phyloP scores from a whole-genome alignment of 192 early-diverging fungal species.

The Coemansia sp. region DNA sequence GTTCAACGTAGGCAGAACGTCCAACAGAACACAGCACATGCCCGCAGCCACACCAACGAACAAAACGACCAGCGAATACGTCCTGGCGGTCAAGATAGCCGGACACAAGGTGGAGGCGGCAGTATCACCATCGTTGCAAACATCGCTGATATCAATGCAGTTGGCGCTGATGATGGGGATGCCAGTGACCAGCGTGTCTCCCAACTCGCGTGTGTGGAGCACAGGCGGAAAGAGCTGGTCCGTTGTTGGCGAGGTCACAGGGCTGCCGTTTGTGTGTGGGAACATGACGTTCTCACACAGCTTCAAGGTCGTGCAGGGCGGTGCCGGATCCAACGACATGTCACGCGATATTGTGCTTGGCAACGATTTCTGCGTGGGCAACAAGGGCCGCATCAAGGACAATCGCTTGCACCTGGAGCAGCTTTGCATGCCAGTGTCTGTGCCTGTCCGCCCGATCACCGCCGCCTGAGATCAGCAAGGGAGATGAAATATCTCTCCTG shows the following conservation, averaged over 20 bases:
- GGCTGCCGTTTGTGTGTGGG: conserved; percentile 51
- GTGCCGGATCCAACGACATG: conserved; percentile 34
- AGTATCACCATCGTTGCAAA: conserved; percentile 36
- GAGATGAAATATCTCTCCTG: too few species aligned
- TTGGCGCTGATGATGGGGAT: conserved; percentile 37
- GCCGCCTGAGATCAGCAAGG: neutral
- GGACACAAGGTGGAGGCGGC: conserved; percentile 38
- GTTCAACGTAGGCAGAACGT: neutral
- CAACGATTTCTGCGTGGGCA: conserved; percentile 52
- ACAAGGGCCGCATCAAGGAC: conserved; percentile 53
- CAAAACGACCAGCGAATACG: conserved; percentile 19
- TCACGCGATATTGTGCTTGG: conserved; percentile 41
- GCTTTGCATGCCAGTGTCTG: conserved; percentile 43
- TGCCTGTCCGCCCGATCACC: conserved; percentile 45
- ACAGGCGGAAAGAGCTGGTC: conserved; percentile 44
- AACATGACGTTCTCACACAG: conserved; percentile 50
- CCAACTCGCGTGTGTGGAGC: conserved; percentile 42
- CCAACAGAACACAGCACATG: conserved; percentile 14
- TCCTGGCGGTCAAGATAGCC: conserved; percentile 23
- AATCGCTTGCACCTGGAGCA: conserved; percentile 46
- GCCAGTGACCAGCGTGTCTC: conserved; percentile 13
- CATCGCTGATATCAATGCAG: conserved; percentile 48
- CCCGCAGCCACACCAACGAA: conserved; percentile 8
- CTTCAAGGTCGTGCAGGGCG: conserved; percentile 44
- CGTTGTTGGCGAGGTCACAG: conserved; percentile 34